Conservation (phyloP, 2,329 filamentous ascomycete species). For the Xenoacremonium recifei region DNA sequence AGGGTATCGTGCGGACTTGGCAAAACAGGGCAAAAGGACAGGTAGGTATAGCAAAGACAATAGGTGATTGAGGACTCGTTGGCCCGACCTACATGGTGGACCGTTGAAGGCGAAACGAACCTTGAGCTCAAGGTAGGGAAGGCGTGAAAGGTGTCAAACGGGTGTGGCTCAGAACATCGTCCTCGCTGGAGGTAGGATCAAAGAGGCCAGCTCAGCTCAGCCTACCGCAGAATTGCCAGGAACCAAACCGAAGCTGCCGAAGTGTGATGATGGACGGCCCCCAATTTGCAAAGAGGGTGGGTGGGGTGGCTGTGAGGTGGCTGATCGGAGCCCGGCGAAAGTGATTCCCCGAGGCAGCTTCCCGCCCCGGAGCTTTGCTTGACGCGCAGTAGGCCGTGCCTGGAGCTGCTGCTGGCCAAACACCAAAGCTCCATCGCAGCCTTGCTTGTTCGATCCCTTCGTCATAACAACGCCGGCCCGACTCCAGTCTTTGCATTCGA, state of each 20-base stretch:
- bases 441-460: conserved; percentile 24
- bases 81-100: conserved; percentile 27
- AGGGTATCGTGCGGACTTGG: conserved; percentile 16
- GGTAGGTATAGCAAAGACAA: too few relatives aligned
- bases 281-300: conserved; percentile 9
- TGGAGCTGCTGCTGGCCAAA: conserved; percentile 31
- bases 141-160: conserved; percentile 19
- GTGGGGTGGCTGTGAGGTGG: conserved; percentile 10
- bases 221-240: conserved; percentile 19
- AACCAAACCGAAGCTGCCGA: conserved; percentile 27
- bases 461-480: conserved; percentile 16
- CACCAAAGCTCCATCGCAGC: conserved; percentile 33
- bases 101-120: conserved; percentile 12
- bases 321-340: conserved; percentile 25
- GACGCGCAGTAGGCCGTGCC: conserved; percentile 40
- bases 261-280: conserved; percentile 17
- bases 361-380: conserved; percentile 28
- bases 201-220: conserved; percentile 35
- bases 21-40: conserved; percentile 10
- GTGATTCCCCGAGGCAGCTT: conserved; percentile 25
- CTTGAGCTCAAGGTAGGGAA: conserved; percentile 9
- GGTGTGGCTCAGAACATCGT: too few relatives aligned
- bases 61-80: too few relatives aligned
- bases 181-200: conserved; percentile 16
- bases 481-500: too few relatives aligned